Evolutionary conservation across 2,329 filamentous ascomycete genomes (phyloP), one percentile per base, ranked within the genome.

Genomic region (Botryotinia globosa): DNA sequence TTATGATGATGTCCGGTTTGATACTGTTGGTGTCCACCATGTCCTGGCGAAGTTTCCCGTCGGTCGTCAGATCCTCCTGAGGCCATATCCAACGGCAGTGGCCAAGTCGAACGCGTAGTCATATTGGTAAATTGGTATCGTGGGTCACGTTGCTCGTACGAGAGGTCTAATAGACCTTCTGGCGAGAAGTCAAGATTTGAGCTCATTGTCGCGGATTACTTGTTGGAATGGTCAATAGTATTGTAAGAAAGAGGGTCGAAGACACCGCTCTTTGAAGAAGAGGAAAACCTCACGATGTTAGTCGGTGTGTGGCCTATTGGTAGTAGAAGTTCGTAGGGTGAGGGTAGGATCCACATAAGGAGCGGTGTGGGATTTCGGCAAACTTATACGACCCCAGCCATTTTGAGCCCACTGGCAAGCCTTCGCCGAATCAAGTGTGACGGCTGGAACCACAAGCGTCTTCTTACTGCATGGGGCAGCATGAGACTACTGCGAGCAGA

Each of bases 161-260:
- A 85, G 80, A 90, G 84, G 80, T 90, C 88, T 80, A 90, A 80
- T 80, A 90, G 85, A 80, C 85, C 87, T 81, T 90, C 87, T 83
- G 86, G 86, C 82, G 86, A 86, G 84, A 88, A 90, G 80, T 90
- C 87, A 84, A 87, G 86, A 83, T 80, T 80, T 75, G 80, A 80
- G 76, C 85, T 86, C 88, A 87, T 87, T 81, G 80, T 86, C 76
- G 78, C 78, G 78, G 75, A 74, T 75, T 70, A 70, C 74, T 79
- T 72, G 74, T 75, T 74, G 77, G 74, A 76, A 82, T 79, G 79
- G 77, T 79, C 77, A 84, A 82, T 83, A 83, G 83, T 85, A 84
- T 85, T 85, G 84, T 85, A 80, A 76, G 77, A 75, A 77, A 77
- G 76, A 80, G 75, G 71, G 76, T 74, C 69, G 74, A 75, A 77